phyloP scores from a whole-genome alignment of 257 asterid species.

The Verbascum thapsus region DNA sequence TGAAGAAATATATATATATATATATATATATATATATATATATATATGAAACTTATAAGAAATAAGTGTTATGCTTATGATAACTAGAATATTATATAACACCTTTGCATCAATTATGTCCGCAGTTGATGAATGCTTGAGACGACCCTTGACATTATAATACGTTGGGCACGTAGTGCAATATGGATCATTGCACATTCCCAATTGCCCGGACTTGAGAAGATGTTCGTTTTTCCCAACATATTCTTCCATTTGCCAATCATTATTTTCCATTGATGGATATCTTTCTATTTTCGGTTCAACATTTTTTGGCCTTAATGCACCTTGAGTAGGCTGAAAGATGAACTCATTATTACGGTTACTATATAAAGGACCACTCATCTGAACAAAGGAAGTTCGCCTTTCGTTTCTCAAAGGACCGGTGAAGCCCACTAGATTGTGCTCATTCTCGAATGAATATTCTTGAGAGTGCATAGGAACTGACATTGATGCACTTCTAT shows the following conservation, averaged over 20 bases:
- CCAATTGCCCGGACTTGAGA: slow-evolving; percentile 82
- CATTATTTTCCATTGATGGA: slow-evolving; percentile 50
- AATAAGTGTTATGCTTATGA: too few relatives aligned
- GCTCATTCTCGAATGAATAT: slow-evolving; percentile 45
- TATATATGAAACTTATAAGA: too few relatives aligned
- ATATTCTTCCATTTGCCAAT: slow-evolving; percentile 46
- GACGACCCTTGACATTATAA: slow-evolving; percentile 52
- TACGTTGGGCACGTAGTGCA: slow-evolving; percentile 92
- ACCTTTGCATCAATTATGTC: slow-evolving; percentile 79
- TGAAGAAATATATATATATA: too few relatives aligned
- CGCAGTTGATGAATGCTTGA: slow-evolving; percentile 47
- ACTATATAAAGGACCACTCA: slow-evolving; percentile 63
- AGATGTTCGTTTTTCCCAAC: slow-evolving; percentile 70
- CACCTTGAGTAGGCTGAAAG: slow-evolving; percentile 45
- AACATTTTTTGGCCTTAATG: slow-evolving; percentile 35
- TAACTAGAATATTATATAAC: too few relatives aligned
- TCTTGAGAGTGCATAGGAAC: slow-evolving; percentile 50
- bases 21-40: too few relatives aligned
- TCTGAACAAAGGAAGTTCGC: slow-evolving; percentile 47
- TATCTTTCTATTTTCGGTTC: slow-evolving; percentile 48
- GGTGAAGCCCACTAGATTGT: slow-evolving; percentile 55
- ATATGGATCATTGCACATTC: slow-evolving; percentile 92
- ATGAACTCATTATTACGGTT: slow-evolving; percentile 43
- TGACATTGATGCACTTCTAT: slow-evolving; percentile 78
- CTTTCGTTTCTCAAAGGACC: slow-evolving; percentile 69